Evolutionary conservation across 2,329 filamentous ascomycete genomes (phyloP).

Genomic region (Penicillium sp.): DNA sequence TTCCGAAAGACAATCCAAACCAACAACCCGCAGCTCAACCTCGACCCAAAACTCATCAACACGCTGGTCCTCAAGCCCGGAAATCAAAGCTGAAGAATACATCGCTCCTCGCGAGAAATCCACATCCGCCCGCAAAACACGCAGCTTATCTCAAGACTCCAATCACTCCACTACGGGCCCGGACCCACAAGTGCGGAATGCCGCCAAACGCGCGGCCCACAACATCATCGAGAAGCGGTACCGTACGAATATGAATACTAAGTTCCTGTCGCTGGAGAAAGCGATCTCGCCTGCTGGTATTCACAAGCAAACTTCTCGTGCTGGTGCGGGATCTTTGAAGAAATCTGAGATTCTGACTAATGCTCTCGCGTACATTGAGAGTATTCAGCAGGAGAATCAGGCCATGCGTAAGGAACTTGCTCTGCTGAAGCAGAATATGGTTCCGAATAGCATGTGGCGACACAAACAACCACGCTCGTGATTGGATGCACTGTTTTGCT

Average conservation of each 20-base stretch:
- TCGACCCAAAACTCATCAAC: conserved; percentile 14
- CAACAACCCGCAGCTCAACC: conserved; percentile 7
- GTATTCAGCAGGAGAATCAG: conserved; percentile 36
- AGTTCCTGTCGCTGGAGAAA: conserved; percentile 41
- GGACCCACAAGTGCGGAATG: conserved; percentile 30
- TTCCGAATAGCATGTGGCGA: conserved; percentile 27
- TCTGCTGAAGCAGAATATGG: conserved; percentile 29
- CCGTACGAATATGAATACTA: conserved; percentile 45
- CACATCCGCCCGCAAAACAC: conserved; percentile 23
- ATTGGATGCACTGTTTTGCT: background rate
- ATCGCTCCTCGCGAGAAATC: conserved; percentile 15
- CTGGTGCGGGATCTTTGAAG: conserved; percentile 35
- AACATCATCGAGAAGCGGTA: conserved; percentile 46
- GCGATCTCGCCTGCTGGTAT: conserved; percentile 31
- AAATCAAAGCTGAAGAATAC: conserved; percentile 28
- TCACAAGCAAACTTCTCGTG: conserved; percentile 24
- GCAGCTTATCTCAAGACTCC: conserved; percentile 29
- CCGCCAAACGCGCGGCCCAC: conserved; percentile 42
- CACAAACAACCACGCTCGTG: conserved; percentile 16
- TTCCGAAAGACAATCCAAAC: conserved; percentile 4
- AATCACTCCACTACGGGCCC: conserved; percentile 20
- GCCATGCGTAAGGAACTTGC: conserved; percentile 34
- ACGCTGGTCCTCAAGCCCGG: conserved; percentile 31
- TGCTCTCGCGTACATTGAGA: conserved; percentile 38
- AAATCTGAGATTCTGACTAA: conserved; percentile 41